Conservation (phyloP, 2,329 filamentous ascomycete species). For the Fusarium aywerte region DNA sequence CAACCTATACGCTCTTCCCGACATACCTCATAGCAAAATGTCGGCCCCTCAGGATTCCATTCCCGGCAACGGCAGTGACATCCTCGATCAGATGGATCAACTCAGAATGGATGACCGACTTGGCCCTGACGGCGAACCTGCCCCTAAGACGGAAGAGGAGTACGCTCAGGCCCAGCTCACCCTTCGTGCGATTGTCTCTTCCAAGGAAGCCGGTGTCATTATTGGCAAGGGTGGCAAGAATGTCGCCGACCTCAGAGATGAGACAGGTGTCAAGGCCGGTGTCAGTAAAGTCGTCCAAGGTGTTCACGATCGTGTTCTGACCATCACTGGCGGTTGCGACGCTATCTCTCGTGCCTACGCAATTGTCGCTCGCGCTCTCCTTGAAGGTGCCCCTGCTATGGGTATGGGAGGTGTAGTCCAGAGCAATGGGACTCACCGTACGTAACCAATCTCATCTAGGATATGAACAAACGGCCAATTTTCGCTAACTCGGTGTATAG, state of each 20-base stretch:
- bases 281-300: constrained; percentile 99
- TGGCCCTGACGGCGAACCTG: constrained; percentile 78
- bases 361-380: constrained; percentile 88
- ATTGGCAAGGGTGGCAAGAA: constrained; percentile 99
- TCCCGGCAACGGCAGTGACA: constrained; percentile 68
- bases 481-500: constrained; percentile 59
- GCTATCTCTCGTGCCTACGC: constrained; percentile 92
- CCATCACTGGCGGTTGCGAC: constrained; percentile 89
- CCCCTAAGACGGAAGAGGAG: constrained; percentile 94
- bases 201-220: constrained; percentile 98
- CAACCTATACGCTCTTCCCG: constrained; percentile 26
- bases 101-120: constrained; percentile 74
- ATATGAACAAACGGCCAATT: not conserved
- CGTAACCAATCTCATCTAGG: constrained; percentile 7
- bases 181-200: constrained; percentile 95
- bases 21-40: constrained; percentile 58
- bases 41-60: constrained; percentile 69
- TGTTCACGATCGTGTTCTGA: constrained; percentile 95
- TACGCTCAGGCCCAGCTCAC: constrained; percentile 94
- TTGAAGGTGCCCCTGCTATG: constrained; percentile 93
- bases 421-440: constrained; percentile 94
- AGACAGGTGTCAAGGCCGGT: constrained; percentile 97
- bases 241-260: constrained; percentile 94
- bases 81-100: constrained; percentile 71
- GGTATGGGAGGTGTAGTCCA: constrained; percentile 93